Base-by-base conservation (phyloP, 352 stramenopile genomes). In the Phytopythium delawarense region DNA sequence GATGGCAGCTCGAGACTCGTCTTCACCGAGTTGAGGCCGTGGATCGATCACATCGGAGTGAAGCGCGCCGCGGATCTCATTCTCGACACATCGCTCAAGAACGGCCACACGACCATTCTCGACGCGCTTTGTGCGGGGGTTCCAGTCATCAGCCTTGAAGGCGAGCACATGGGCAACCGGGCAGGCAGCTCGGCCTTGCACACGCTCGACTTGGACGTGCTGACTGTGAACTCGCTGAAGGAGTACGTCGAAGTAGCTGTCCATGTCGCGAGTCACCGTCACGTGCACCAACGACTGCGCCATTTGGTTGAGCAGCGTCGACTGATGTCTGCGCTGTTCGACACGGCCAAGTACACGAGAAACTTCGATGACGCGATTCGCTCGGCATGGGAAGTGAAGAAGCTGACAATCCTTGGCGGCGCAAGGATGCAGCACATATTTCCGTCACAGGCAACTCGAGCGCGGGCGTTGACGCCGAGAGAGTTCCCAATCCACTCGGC, bases 1-100 rank as follows among this genome's bases (percentile, higher is more conserved):
- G 65, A 86, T 21, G 75, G 76, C 28, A 61, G 68, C n/a, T 57
- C 51, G n/a, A 72, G 79, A 28, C 64, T 90, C 9, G 60, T 90
- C n/a, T 91, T 89, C 40, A 78, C 78, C 1, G 50, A 75, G 0
- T 59, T 90, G 7, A 65, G 67, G 44, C 77, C 84, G 21, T 96
- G 86, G 86, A 82, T 96, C 25, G 72, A 92, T 23, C 88, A 96
- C 62, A 89, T 82, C 4, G 70, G 84, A 58, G 64, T 65, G 16
- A 96, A 96, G 50, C 81, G 81, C 39, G 71, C 66, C 1, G 79
- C 84, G 1, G 84, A 96, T 37, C 49, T 96, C 8, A 61, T 91
- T 16, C 79, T 96, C 9, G 88, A 96, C 55, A 95, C 88, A 3
- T 62, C 78, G n/a, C 61, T 89, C 13, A 94, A 94, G 66, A 96